These are phyloP conservation scores for Pseudonitzschia pungens DNA, from an alignment of 108 stramenopile genomes.

Conservation along the genomic window DNA sequence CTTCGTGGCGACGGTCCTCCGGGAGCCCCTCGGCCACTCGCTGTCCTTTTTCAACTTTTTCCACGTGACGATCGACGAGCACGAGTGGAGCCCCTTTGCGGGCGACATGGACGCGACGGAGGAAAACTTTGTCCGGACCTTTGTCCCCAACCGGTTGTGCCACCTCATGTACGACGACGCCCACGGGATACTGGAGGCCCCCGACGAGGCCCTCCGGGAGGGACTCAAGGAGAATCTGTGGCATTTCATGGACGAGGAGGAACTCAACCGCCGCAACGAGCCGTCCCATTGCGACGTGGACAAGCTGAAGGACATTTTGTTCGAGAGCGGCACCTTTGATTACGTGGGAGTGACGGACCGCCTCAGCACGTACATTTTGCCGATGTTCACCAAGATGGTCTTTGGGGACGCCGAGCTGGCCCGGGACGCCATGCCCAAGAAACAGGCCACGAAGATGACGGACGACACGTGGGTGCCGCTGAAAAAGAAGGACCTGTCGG, in stretches of 20 bases:
- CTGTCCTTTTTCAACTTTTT: slow-evolving; percentile 23
- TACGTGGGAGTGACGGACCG: not conserved
- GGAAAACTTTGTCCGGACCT: slow-evolving; percentile 5
- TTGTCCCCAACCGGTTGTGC: slow-evolving; percentile 1
- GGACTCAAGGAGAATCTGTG: not conserved
- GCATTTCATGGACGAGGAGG: slow-evolving; percentile 8
- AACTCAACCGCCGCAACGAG: slow-evolving; percentile 5
- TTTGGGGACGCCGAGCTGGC: not conserved
- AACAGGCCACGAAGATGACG: not conserved
- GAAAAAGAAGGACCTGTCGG: slow-evolving; percentile 3
- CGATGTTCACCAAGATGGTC: slow-evolving; percentile 7
- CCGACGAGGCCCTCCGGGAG: slow-evolving; percentile 7
- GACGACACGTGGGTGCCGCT: not conserved
- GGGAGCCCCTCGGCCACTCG: slow-evolving; percentile 11
- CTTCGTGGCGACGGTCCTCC: slow-evolving; percentile 9
- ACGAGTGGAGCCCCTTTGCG: slow-evolving; percentile 4
- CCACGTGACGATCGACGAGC: slow-evolving; percentile 1
- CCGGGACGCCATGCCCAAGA: not conserved
- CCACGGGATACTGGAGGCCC: slow-evolving; percentile 7
- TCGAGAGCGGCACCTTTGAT: not conserved
- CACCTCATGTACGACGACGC: slow-evolving; percentile 16
- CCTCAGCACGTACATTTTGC: not conserved
- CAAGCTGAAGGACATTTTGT: not conserved
- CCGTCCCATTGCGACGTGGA: not conserved
- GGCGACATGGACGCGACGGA: slow-evolving; percentile 6